Conservation (phyloP, 768 basidiomycete species). For the Cubamyces sp. region DNA sequence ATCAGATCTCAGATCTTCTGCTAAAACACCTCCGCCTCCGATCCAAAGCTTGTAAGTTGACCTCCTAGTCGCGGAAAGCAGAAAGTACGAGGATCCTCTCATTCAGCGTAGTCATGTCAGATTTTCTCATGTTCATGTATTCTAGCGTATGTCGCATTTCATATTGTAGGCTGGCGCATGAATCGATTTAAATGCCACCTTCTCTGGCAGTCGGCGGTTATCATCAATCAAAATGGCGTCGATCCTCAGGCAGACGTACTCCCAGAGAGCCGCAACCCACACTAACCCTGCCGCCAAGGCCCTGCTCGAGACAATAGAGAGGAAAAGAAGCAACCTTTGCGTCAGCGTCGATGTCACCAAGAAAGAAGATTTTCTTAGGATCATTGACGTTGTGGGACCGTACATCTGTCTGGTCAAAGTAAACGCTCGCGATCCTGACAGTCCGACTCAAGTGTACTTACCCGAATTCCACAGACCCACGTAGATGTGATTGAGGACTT, state of each 20-base stretch:
- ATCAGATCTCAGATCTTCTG: slow-evolving; percentile 14
- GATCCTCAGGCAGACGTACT: slow-evolving; percentile 58
- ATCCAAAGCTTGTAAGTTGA: too few relatives aligned
- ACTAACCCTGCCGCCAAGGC: slow-evolving; percentile 77
- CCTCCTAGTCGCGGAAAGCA: too few relatives aligned
- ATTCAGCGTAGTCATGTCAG: too few relatives aligned
- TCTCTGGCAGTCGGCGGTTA: not conserved
- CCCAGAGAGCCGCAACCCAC: slow-evolving; percentile 57
- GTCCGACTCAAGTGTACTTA: slow-evolving; percentile 30
- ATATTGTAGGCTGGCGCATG: not conserved
- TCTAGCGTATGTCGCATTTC: too few relatives aligned
- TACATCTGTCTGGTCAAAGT: slow-evolving; percentile 95
- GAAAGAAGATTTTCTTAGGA: slow-evolving; percentile 74
- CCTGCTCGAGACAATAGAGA: slow-evolving; percentile 80
- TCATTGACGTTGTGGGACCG: slow-evolving; percentile 88
- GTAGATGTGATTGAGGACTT: slow-evolving; percentile 96
- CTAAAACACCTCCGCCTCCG: too few relatives aligned
- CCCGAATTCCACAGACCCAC: slow-evolving; percentile 72
- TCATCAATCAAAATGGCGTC: slow-evolving; percentile 37
- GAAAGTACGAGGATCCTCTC: too few relatives aligned
- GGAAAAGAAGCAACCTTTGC: slow-evolving; percentile 90
- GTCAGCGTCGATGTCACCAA: slow-evolving; percentile 95
- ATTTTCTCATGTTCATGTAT: too few relatives aligned
- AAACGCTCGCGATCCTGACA: slow-evolving; percentile 32
- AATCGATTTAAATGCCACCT: not conserved